phyloP scores from a whole-genome alignment of 83 land plant genomes.

The Diphasiastrum complanatum region DNA sequence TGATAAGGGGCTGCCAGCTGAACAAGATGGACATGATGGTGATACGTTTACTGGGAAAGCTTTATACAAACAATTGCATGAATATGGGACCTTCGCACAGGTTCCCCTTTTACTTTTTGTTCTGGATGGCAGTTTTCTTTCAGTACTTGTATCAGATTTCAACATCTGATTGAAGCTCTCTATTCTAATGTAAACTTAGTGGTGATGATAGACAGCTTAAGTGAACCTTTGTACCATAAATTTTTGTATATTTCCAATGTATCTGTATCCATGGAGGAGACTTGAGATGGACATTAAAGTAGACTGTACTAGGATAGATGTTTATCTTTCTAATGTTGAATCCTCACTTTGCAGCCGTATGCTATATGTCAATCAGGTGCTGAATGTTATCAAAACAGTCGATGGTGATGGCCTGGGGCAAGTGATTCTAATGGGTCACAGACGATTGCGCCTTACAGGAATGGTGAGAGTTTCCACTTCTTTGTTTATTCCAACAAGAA shows the following conservation, averaged over 20 bases:
- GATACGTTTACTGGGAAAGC: constrained; percentile 68
- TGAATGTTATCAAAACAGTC: constrained; percentile 8
- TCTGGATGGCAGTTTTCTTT: background rate
- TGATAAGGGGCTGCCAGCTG: constrained; percentile 34
- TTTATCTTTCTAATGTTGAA: no score
- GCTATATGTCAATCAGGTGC: background rate
- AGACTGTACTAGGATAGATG: no score
- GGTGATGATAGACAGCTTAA: background rate
- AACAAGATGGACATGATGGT: constrained; percentile 40
- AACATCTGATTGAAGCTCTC: background rate
- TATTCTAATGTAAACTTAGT: background rate
- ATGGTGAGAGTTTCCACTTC: constrained; percentile 41
- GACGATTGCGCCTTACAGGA: constrained; percentile 79
- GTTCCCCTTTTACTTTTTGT: constrained; percentile 25
- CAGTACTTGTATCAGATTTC: background rate
- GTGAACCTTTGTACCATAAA: background rate
- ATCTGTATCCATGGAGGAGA: constrained; percentile 66
- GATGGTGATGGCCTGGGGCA: constrained; percentile 26
- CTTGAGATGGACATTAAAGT: no score
- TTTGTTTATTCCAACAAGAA: background rate
- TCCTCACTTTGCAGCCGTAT: no score
- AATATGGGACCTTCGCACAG: constrained; percentile 95
- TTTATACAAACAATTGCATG: constrained; percentile 73
- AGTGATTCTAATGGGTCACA: constrained; percentile 70
- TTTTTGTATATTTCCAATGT: constrained; percentile 63